Conservation (phyloP, 768 basidiomycete genomes). For the Chalciporus pseudorubinellus region DNA sequence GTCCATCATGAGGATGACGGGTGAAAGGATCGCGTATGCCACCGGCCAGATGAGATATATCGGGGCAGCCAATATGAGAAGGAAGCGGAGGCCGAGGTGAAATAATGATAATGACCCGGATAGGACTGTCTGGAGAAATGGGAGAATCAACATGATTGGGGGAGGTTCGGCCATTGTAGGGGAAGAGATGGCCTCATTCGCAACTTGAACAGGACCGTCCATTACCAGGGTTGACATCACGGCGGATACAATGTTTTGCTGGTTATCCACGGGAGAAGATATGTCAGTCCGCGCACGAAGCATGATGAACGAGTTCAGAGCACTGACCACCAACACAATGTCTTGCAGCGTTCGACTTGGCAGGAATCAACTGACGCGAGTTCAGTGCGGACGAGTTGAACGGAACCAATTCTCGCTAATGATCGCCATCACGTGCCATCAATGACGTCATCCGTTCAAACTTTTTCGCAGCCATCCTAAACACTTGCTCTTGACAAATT, state of each 20-base stretch:
- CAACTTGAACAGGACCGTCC: neutral
- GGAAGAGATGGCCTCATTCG: neutral
- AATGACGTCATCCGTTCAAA: no score
- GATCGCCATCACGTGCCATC: no score
- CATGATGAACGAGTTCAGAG: no score
- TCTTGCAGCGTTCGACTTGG: neutral
- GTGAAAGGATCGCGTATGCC: constrained; percentile 44
- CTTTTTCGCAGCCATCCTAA: no score
- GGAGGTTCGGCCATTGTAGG: constrained; percentile 11
- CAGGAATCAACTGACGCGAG: no score
- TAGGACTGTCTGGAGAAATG: constrained; percentile 14
- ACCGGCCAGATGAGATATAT: constrained; percentile 25
- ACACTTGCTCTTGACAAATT: no score
- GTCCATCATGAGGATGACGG: constrained; percentile 42
- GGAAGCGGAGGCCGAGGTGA: constrained; percentile 7
- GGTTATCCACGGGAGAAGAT: no score
- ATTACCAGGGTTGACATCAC: no score
- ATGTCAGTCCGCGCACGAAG: no score
- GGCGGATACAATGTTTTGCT: no score
- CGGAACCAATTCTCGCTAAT: no score
- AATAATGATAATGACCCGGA: constrained; percentile 12
- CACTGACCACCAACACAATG: neutral
- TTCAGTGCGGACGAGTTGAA: no score
- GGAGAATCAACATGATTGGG: constrained; percentile 25
- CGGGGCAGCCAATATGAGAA: constrained; percentile 17